These are phyloP conservation scores for Flaveria bidentis DNA, from an alignment of 129 eudicot genomes.

Conservation along the genomic window DNA sequence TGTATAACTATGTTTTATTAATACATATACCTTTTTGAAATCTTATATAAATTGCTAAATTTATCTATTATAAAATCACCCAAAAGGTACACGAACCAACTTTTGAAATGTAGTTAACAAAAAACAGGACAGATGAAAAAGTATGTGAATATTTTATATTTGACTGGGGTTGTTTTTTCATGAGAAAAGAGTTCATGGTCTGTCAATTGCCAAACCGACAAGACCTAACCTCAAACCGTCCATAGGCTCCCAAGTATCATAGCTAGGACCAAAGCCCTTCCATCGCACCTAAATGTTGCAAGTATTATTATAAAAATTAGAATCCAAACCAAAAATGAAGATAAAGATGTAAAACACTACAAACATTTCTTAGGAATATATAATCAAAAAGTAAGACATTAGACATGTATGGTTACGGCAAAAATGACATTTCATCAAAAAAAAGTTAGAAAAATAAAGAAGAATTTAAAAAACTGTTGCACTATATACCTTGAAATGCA, in stretches of 20 bases:
- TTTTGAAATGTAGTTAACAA: neutral
- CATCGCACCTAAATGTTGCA: constrained; percentile 59
- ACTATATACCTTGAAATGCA: constrained; percentile 46
- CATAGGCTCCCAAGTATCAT: constrained; percentile 83
- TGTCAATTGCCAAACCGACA: constrained; percentile 8
- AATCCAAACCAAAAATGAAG: neutral
- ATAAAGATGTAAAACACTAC: neutral
- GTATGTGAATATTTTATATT: neutral
- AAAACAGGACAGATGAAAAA: neutral
- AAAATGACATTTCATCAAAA: neutral
- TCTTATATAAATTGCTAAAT: neutral
- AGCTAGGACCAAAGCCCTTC: constrained; percentile 71
- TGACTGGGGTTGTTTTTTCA: neutral
- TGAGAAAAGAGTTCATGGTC: neutral
- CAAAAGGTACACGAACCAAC: neutral
- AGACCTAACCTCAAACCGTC: constrained; percentile 55
- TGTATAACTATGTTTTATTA: neutral
- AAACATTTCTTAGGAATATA: neutral
- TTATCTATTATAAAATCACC: neutral
- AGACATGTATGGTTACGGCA: neutral
- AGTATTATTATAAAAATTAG: neutral
- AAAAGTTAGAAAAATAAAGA: neutral
- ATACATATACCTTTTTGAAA: neutral
- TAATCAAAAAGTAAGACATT: neutral
- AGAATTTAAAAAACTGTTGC: neutral